These are phyloP conservation scores for Anisodus acutangulus DNA, from an alignment of 257 asterid species.

Conservation along the genomic window DNA sequence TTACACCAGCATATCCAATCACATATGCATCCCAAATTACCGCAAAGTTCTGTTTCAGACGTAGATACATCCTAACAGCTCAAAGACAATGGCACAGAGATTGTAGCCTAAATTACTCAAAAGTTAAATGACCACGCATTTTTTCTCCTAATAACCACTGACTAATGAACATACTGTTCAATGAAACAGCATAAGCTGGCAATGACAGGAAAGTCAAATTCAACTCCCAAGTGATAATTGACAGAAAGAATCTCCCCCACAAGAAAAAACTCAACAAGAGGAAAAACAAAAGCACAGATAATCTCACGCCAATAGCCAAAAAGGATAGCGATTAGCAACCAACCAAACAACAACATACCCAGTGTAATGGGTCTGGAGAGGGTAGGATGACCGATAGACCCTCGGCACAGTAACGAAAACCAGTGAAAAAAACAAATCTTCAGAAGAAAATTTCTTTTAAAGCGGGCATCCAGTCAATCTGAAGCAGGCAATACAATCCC, in stretches of 20 bases:
- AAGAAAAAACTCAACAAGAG: neutral
- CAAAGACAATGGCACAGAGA: neutral
- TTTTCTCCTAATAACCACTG: neutral
- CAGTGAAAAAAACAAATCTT: neutral
- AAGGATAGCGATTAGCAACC: neutral
- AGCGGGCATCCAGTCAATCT: neutral
- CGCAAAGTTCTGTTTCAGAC: neutral
- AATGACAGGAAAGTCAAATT: neutral
- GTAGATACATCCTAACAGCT: neutral
- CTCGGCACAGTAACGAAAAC: too few species aligned
- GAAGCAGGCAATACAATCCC: neutral
- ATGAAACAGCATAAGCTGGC: neutral
- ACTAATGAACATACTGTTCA: too few species aligned
- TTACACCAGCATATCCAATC: constrained; percentile 7
- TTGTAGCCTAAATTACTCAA: constrained; percentile 19
- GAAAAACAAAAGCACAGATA: neutral
- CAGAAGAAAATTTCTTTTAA: neutral
- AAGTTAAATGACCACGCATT: neutral
- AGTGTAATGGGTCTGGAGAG: too few species aligned
- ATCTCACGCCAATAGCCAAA: neutral
- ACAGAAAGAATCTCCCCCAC: neutral
- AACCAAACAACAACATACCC: neutral
- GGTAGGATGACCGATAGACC: too few species aligned
- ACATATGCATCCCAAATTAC: neutral
- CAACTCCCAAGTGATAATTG: neutral